Conservation (phyloP, 345 rosid species). For the Gossypium australe region DNA sequence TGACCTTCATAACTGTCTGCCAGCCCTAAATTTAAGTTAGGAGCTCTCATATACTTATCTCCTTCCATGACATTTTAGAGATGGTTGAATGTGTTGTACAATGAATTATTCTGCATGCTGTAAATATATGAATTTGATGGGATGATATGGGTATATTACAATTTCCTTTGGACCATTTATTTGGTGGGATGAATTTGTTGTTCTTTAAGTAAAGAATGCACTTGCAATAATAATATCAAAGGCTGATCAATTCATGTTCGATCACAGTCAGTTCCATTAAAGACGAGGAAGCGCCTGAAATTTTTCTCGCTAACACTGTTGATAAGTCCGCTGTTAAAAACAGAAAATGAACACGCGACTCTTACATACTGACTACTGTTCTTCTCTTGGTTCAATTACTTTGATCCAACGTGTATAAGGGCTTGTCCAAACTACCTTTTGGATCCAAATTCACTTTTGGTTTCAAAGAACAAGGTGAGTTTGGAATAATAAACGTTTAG, state of each 20-base stretch:
- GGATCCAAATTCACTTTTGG: too few relatives aligned
- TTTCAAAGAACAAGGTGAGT: too few relatives aligned
- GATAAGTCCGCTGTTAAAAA: too few relatives aligned
- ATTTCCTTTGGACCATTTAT: too few relatives aligned
- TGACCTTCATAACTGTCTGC: background rate
- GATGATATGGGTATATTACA: background rate
- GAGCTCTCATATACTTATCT: background rate
- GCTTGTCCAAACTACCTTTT: too few relatives aligned
- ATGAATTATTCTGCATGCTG: background rate
- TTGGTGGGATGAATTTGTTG: background rate
- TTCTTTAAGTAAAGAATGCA: background rate
- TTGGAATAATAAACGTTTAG: too few relatives aligned
- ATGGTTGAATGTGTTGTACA: background rate
- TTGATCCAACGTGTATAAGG: background rate
- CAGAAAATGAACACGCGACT: too few relatives aligned
- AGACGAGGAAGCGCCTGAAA: background rate
- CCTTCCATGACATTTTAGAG: background rate
- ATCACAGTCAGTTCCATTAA: background rate
- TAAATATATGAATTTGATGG: background rate
- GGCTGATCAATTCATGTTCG: background rate
- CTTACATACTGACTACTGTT: too few relatives aligned
- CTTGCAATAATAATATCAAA: background rate
- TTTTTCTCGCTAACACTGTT: background rate
- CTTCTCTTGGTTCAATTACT: background rate
- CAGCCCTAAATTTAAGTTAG: background rate